These are phyloP conservation scores for Rhodotorula sp. DNA, from an alignment of 1,284 basidiomycete genomes.

Conservation along the genomic window DNA sequence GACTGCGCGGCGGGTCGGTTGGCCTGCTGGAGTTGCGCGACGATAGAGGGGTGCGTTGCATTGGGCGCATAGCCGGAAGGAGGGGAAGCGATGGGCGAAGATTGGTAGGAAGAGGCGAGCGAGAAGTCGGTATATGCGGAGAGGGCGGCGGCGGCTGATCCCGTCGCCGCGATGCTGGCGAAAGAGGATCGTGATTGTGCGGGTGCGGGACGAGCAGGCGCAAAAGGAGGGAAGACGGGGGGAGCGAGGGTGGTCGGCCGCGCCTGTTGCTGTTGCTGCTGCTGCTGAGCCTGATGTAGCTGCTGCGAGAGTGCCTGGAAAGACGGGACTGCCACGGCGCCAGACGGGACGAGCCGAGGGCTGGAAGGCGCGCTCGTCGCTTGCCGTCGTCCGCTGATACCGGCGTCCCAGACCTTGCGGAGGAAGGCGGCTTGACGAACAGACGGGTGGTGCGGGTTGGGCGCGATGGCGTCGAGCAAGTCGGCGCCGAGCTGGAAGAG, in stretches of 20 bases:
- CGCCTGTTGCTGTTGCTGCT: background rate
- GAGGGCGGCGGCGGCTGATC: background rate
- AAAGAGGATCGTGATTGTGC: background rate
- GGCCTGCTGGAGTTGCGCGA: background rate
- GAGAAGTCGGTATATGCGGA: constrained; percentile 4
- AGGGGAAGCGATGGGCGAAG: constrained; percentile 8
- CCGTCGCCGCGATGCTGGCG: background rate
- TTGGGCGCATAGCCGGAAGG: background rate
- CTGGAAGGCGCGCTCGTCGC: constrained; percentile 30
- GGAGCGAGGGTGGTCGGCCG: background rate
- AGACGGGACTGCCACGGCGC: background rate
- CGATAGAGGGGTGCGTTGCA: background rate
- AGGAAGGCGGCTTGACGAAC: constrained; percentile 39
- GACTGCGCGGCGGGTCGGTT: background rate
- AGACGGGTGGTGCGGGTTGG: constrained; percentile 29
- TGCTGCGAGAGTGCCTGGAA: background rate
- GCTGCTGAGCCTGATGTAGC: background rate
- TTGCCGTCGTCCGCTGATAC: constrained; percentile 26
- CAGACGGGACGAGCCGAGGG: background rate
- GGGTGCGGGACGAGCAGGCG: too few relatives aligned
- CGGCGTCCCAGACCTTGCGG: constrained; percentile 35
- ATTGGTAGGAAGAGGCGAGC: constrained; percentile 14
- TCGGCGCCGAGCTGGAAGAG: constrained; percentile 39
- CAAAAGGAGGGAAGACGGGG: background rate
- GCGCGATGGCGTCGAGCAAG: constrained; percentile 37